Conservation (phyloP, 2,329 filamentous ascomycete species). For the Ophiocordyceps australis region DNA sequence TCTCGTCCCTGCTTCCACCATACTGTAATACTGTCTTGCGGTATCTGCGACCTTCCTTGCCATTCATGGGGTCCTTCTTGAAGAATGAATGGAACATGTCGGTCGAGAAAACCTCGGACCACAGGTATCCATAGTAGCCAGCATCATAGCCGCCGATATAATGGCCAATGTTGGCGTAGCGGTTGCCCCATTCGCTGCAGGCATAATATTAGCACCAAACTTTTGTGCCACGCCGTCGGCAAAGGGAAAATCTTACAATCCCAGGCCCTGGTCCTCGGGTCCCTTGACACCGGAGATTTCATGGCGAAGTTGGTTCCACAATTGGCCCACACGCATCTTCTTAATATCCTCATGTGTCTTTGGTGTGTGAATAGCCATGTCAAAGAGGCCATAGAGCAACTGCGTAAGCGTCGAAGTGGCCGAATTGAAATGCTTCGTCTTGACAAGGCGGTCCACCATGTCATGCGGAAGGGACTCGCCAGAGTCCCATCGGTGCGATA, state of each 20-base stretch:
- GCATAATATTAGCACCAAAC: slow-evolving; percentile 10
- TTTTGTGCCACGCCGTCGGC: no score
- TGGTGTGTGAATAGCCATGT: slow-evolving; percentile 65
- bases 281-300: slow-evolving; percentile 60
- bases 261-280: slow-evolving; percentile 44
- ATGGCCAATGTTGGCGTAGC: slow-evolving; percentile 67
- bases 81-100: slow-evolving; percentile 80
- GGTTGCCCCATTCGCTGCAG: slow-evolving; percentile 50
- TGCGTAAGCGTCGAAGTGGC: slow-evolving; percentile 64
- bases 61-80: slow-evolving; percentile 62
- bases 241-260: slow-evolving; percentile 24
- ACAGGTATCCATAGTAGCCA: slow-evolving; percentile 63
- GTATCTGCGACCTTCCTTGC: slow-evolving; percentile 55
- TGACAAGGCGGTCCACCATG: slow-evolving; percentile 55
- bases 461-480: slow-evolving; percentile 55
- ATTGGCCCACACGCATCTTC: slow-evolving; percentile 41
- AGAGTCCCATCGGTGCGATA: slow-evolving; percentile 59
- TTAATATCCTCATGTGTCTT: slow-evolving; percentile 50
- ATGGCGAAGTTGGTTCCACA: slow-evolving; percentile 56
- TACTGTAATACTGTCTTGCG: slow-evolving; percentile 62
- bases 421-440: slow-evolving; percentile 66
- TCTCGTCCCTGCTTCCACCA: slow-evolving; percentile 65
- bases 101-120: slow-evolving; percentile 62
- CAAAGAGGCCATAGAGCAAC: slow-evolving; percentile 65
- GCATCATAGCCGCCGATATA: slow-evolving; percentile 74